Evolutionary conservation across 495 filamentous ascomycete genomes (phyloP), one percentile per base, ranked within the genome.

Genomic region (Schizothecium vesticola): DNA sequence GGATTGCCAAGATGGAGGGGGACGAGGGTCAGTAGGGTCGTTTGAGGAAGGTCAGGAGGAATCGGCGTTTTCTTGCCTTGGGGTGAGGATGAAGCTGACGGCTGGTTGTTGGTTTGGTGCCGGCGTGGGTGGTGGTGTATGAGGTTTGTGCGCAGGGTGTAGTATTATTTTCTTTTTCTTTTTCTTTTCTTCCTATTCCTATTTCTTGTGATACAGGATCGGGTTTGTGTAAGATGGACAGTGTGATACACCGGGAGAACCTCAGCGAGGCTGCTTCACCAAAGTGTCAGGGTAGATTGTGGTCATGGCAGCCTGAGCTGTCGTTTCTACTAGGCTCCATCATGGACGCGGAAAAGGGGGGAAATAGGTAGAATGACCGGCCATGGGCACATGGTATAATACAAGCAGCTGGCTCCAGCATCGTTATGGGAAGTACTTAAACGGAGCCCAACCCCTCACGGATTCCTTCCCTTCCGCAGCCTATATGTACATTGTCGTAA

Each of bases 1-100:
- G 81, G 82, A 78, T 85, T 10, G 51, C 77, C 8, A 85, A 85
- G 75, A 76, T 83, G 77, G 75, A 79, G 9, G 80, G 79, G 4
- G 74, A 82, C 6, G 80, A 83, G 69, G 74, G 65, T 21, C 61
- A 74, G 26, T 80, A 70, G 67, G n/a, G 23, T 5, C 56, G 24
- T 25, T 31, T 51, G 16, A 26, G 24, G 12, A 26, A 4, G 58
- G 43, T 16, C 33, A 16, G 33, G 33, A 43, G 33, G 43, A 6
- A 19, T 51, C 1, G 43, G 11, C n/a, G 11, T 55, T 64, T 55
- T 23, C 8, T 16, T 25, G 21, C 8, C 22, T 9, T 43, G 10
- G 31, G 19, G 33, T 28, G 13, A 16, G n/a, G 8, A 1, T 31
- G 64, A 5, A 8, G 21, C 24, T 43, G 63, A 16, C 7, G 25